Evolutionary conservation across 805 yeast species (phyloP), one percentile per base, ranked within the genome.

Genomic region (Kodamaea jinghongensis): DNA sequence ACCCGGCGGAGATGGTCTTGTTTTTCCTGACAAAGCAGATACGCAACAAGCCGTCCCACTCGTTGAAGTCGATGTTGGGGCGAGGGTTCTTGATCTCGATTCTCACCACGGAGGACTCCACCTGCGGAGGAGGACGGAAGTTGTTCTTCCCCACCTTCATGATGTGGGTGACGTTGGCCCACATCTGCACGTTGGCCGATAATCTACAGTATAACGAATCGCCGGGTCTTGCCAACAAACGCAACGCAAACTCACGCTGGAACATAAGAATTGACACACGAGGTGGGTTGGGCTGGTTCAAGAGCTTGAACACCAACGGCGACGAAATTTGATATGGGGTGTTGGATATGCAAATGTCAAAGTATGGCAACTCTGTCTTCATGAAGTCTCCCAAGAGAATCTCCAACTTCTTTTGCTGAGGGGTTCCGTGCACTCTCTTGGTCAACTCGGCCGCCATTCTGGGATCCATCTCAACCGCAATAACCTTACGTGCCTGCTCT

Each of bases 401-500:
- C 47, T 93, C 98, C 41, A 93, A 71, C 60, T 89, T 90, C 65
- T 87, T 88, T 61, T 89, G 93, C 41, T 77, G 83, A 1, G 96
- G 90, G n/a, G 95, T 91, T 9, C 97, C 97, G 55, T 88, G 96
- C 11, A 93, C 98, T 71, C 99, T 83, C 62, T 93, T 93, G 8
- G 97, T 88, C 54, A 93, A 73, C 64, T 93, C 99, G 0, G 98
- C 98, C 2, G 98, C 99, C 99, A 93, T 93, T 67, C 97, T 75
- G n/a, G 99, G 99, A 67, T 93, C 99, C 88, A 90, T 90, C 68
- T 93, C 99, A 39, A 86, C 93, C 0, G 98, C 99, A 34, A 87
- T 77, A n/a, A 91, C 97, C 52, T 87, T 89, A 42, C 86, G 75
- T 0, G 97, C 98, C 61, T 89, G 84, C 52, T 91, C 97, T 40